phyloP scores from a whole-genome alignment of 2,329 filamentous ascomycete genomes.

The Fusarium nanum region DNA sequence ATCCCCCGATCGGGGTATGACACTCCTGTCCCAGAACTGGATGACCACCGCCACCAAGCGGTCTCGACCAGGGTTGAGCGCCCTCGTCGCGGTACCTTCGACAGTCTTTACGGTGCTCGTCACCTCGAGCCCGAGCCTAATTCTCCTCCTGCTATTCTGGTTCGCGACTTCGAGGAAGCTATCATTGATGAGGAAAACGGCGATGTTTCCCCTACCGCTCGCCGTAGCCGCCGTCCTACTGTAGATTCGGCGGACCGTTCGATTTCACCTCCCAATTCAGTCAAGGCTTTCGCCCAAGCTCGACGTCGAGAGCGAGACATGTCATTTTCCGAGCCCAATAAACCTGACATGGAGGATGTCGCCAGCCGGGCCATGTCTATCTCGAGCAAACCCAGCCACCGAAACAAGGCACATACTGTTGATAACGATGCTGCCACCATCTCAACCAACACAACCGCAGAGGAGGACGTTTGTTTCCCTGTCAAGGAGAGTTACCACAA shows the following conservation, averaged over 20 bases:
- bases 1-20: slow-evolving; percentile 72
- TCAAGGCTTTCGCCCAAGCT: slow-evolving; percentile 95
- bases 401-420: slow-evolving; percentile 69
- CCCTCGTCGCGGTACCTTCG: slow-evolving; percentile 77
- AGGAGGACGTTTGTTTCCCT: slow-evolving; percentile 91
- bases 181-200: slow-evolving; percentile 79
- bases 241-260: slow-evolving; percentile 73
- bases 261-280: slow-evolving; percentile 91
- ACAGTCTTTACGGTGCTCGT: slow-evolving; percentile 71
- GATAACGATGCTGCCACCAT: slow-evolving; percentile 72
- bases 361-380: slow-evolving; percentile 79
- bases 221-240: slow-evolving; percentile 65
- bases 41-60: slow-evolving; percentile 83
- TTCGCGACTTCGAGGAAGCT: slow-evolving; percentile 89
- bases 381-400: slow-evolving; percentile 70
- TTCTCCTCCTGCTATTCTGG: slow-evolving; percentile 56
- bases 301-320: slow-evolving; percentile 83
- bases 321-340: slow-evolving; percentile 63
- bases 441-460: slow-evolving; percentile 75
- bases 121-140: slow-evolving; percentile 56
- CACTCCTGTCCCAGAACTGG: slow-evolving; percentile 81
- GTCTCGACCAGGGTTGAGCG: slow-evolving; percentile 69
- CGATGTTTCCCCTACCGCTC: slow-evolving; percentile 56
- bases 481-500: slow-evolving; percentile 73
- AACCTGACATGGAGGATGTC: slow-evolving; percentile 56